Evolutionary conservation across 257 asterid genomes (phyloP).

Genomic region (Nicotiana sylvestris): DNA sequence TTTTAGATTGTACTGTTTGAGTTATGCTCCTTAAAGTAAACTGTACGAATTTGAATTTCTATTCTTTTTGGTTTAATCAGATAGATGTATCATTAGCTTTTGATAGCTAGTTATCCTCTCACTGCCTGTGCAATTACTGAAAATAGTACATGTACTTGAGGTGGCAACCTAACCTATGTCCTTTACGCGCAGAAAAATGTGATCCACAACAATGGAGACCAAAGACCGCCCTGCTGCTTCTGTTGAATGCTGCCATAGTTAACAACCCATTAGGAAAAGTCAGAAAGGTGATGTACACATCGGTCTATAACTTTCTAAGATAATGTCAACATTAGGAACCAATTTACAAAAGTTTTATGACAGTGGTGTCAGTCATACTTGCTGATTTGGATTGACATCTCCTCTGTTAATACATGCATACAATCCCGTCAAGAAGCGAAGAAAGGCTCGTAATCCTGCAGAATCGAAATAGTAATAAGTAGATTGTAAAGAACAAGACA

Average conservation of each 20-base stretch:
- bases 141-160: slow-evolving; percentile 11
- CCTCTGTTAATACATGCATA: slow-evolving; percentile 93
- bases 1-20: neutral
- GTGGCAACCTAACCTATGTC: slow-evolving; percentile 71
- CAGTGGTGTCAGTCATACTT: slow-evolving; percentile 34
- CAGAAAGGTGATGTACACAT: slow-evolving; percentile 5
- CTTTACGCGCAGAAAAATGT: slow-evolving; percentile 87
- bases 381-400: slow-evolving; percentile 77
- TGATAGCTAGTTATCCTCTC: neutral
- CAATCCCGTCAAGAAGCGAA: slow-evolving; percentile 90
- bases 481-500: slow-evolving; percentile 11
- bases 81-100: neutral
- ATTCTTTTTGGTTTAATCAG: neutral
- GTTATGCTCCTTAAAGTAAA: neutral
- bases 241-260: slow-evolving; percentile 54
- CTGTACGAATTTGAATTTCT: neutral
- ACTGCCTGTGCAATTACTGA: neutral
- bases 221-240: slow-evolving; percentile 97
- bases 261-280: neutral
- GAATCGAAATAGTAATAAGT: slow-evolving; percentile 9
- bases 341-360: slow-evolving; percentile 3
- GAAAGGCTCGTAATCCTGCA: slow-evolving; percentile 95
- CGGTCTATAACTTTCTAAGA: neutral
- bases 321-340: neutral
- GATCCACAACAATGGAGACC: slow-evolving; percentile 84